Conservation (phyloP, 2,329 filamentous ascomycete species). For the Pseudogymnoascus sp. region DNA sequence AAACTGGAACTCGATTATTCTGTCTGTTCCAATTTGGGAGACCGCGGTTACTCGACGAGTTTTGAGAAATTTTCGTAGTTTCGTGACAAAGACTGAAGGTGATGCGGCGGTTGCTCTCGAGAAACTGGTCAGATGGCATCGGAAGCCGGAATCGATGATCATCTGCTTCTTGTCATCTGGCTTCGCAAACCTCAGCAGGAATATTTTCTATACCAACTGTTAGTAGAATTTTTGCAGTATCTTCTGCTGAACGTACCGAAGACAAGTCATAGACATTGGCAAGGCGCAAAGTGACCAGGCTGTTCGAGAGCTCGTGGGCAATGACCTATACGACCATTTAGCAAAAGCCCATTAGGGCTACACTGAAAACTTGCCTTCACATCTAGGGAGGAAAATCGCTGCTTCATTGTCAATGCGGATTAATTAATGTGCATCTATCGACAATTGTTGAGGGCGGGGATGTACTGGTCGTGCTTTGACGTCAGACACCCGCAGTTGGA, state of each 20-base stretch:
- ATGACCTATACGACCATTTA: slow-evolving; percentile 58
- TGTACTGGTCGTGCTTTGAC: slow-evolving; percentile 9
- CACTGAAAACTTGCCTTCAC: slow-evolving; percentile 49
- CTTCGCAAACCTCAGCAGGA: slow-evolving; percentile 90
- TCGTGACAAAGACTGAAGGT: slow-evolving; percentile 77
- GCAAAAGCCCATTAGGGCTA: background rate
- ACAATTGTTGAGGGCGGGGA: background rate
- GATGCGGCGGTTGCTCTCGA: slow-evolving; percentile 75
- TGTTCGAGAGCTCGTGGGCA: slow-evolving; percentile 78
- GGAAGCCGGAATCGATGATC: slow-evolving; percentile 89
- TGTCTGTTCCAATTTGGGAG: slow-evolving; percentile 81
- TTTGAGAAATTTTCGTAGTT: slow-evolving; percentile 80
- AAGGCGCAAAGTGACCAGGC: slow-evolving; percentile 70
- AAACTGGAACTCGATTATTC: slow-evolving; percentile 86
- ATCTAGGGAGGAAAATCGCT: slow-evolving; percentile 71
- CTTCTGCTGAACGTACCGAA: slow-evolving; percentile 42
- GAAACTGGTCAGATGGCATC: slow-evolving; percentile 89
- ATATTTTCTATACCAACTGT: slow-evolving; percentile 57
- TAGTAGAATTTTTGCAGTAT: slow-evolving; percentile 13
- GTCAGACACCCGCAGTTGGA: slow-evolving; percentile 8
- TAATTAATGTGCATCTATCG: slow-evolving; percentile 6
- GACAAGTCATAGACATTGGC: slow-evolving; percentile 95
- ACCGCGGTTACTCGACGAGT: slow-evolving; percentile 76
- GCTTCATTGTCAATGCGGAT: slow-evolving; percentile 52
- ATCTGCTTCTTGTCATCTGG: slow-evolving; percentile 84